Evolutionary conservation across 352 stramenopile genomes (phyloP).

Genomic region (Globisporangium acanthophoron): DNA sequence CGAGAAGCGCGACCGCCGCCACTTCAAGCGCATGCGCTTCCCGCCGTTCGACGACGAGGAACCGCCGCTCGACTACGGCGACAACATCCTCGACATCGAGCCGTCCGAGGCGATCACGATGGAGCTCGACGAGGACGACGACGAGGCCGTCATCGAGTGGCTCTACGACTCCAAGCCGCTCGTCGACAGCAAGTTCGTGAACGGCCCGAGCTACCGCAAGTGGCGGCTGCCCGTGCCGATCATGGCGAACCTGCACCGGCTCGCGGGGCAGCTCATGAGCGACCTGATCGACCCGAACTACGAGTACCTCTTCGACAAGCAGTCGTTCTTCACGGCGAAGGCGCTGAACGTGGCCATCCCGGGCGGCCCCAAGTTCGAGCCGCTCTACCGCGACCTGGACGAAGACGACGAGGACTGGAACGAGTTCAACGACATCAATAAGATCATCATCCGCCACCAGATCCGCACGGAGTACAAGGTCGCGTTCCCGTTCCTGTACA

Average conservation of each 20-base stretch:
- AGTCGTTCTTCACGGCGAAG: constrained; percentile 99
- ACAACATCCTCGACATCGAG: constrained; percentile 97
- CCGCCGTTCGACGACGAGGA: constrained; percentile 99
- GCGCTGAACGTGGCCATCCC: constrained; percentile 99
- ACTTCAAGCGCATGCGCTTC: constrained; percentile 99
- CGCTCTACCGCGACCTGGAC: constrained; percentile 96
- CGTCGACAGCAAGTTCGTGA: constrained; percentile 92
- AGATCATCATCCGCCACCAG: constrained; percentile 99
- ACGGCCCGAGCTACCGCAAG: constrained; percentile 96
- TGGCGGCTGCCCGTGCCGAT: constrained; percentile 97
- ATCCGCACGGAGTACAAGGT: constrained; percentile 99
- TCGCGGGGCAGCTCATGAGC: constrained; percentile 96
- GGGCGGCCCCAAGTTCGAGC: constrained; percentile 99
- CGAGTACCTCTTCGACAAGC: constrained; percentile 91
- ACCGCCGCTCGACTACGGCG: constrained; percentile 93
- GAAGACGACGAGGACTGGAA: constrained; percentile 99
- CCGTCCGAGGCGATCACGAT: constrained; percentile 96
- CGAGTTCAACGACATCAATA: constrained; percentile 99
- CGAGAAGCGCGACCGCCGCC: constrained; percentile 97
- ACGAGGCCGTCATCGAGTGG: constrained; percentile 95
- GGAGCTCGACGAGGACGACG: constrained; percentile 95
- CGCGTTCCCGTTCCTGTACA: constrained; percentile 99
- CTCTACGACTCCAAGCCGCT: constrained; percentile 97
- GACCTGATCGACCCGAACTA: constrained; percentile 97
- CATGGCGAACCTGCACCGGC: constrained; percentile 97